Percentiles rank a stretch among this genome's conserved stretches.
These are phyloP conservation scores for Populus trichocarpa DNA, from an alignment of 441 rosid species.

Conservation along the genomic window DNA sequence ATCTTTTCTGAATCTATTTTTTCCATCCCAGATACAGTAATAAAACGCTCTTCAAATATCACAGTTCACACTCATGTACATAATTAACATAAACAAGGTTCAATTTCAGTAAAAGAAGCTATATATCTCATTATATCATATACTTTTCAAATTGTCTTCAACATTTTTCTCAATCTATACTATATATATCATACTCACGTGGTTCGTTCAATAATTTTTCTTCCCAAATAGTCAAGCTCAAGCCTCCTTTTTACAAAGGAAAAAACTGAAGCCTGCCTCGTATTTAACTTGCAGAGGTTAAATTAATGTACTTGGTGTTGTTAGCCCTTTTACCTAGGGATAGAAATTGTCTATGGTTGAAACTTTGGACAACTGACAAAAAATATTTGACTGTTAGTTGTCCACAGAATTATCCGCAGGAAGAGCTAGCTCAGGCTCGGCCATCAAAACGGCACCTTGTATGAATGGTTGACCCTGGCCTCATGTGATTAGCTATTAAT, in stretches of 20 bases:
- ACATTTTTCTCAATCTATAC: neutral
- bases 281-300: neutral
- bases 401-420: neutral
- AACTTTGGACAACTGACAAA: neutral
- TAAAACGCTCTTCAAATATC: no score
- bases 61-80: no score
- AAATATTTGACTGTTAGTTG: neutral
- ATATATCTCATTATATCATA: no score
- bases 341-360: neutral
- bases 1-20: no score
- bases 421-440: neutral
- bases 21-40: no score
- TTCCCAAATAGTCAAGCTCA: neutral
- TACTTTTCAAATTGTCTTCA: no score
- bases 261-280: neutral
- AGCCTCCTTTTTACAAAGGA: neutral
- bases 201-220: neutral
- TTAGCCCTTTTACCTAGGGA: neutral
- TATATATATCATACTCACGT: no score
- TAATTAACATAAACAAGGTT: no score
- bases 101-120: no score
- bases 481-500: constrained; percentile 3
- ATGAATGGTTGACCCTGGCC: constrained; percentile 3
- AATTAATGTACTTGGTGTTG: neutral
- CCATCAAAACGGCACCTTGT: neutral